These are phyloP conservation scores for Pythium graminicola DNA, from an alignment of 352 stramenopile genomes.

Conservation along the genomic window DNA sequence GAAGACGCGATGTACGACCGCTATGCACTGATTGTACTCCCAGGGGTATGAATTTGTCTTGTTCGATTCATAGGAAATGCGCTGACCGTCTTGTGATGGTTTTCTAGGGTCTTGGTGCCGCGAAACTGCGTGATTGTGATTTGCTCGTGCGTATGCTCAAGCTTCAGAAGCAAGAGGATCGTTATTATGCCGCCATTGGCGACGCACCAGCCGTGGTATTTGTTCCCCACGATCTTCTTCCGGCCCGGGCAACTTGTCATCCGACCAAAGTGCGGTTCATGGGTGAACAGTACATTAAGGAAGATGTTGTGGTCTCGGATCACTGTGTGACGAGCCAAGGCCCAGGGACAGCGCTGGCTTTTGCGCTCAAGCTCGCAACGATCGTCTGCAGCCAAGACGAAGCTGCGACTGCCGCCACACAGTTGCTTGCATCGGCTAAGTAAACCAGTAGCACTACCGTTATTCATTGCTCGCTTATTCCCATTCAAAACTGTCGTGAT, in stretches of 20 bases:
- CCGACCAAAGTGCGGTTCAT: slow-evolving; percentile 35
- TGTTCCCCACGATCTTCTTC: slow-evolving; percentile 35
- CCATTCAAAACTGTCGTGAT: background rate
- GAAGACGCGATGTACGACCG: slow-evolving; percentile 55
- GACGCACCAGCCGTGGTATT: slow-evolving; percentile 44
- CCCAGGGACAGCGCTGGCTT: slow-evolving; percentile 38
- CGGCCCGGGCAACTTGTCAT: slow-evolving; percentile 47
- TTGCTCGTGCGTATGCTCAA: slow-evolving; percentile 58
- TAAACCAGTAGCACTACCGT: too few species aligned
- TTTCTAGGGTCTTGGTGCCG: slow-evolving; percentile 36
- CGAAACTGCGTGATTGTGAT: slow-evolving; percentile 44
- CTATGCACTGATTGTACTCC: slow-evolving; percentile 68
- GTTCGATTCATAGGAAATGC: background rate
- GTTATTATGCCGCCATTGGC: slow-evolving; percentile 49
- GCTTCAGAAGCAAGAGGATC: slow-evolving; percentile 39
- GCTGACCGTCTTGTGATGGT: background rate
- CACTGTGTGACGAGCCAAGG: slow-evolving; percentile 60
- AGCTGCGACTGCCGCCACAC: slow-evolving; percentile 31
- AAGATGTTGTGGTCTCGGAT: slow-evolving; percentile 54
- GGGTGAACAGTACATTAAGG: slow-evolving; percentile 33
- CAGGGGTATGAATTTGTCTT: slow-evolving; percentile 33
- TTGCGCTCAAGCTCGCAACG: slow-evolving; percentile 48
- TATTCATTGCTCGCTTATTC: background rate
- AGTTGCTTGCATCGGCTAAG: slow-evolving; percentile 36
- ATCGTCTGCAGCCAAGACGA: slow-evolving; percentile 40